phyloP scores from a whole-genome alignment of 345 rosid species.

The Hypericum androsaemum region DNA sequence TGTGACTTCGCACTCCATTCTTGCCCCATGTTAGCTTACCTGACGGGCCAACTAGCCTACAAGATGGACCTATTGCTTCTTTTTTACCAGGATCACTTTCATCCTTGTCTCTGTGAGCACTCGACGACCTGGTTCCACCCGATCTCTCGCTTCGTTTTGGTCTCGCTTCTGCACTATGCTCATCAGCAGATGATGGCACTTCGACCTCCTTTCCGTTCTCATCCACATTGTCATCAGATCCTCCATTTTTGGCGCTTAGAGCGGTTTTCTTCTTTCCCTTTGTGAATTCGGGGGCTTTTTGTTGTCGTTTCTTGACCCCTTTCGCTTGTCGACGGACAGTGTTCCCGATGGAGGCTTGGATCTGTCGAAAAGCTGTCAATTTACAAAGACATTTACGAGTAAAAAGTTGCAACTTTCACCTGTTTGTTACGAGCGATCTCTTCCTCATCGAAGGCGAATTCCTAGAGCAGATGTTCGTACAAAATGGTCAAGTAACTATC shows the following conservation, averaged over 20 bases:
- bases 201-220: constrained; percentile 28
- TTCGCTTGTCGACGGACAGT: constrained; percentile 39
- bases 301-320: constrained; percentile 28
- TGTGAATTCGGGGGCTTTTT: constrained; percentile 16
- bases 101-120: constrained; percentile 30
- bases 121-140: constrained; percentile 22
- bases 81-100: constrained; percentile 31
- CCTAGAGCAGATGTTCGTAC: constrained; percentile 23
- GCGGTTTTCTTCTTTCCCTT: constrained; percentile 33
- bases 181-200: constrained; percentile 38
- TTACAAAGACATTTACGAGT: background rate
- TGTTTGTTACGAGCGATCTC: constrained; percentile 42
- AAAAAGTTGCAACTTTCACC: constrained; percentile 17
- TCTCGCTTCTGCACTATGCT: constrained; percentile 25
- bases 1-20: constrained; percentile 41
- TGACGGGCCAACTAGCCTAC: constrained; percentile 28
- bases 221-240: constrained; percentile 37
- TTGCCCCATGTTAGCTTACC: constrained; percentile 47
- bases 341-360: constrained; percentile 43
- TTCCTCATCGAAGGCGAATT: constrained; percentile 46
- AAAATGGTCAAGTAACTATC: constrained; percentile 1
- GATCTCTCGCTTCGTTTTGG: constrained; percentile 32
- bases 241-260: constrained; percentile 27
- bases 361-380: constrained; percentile 21
- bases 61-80: constrained; percentile 29